These are phyloP conservation scores for Suhomyces taliae DNA, from an alignment of 1,139 yeast species.

Conservation along the genomic window DNA sequence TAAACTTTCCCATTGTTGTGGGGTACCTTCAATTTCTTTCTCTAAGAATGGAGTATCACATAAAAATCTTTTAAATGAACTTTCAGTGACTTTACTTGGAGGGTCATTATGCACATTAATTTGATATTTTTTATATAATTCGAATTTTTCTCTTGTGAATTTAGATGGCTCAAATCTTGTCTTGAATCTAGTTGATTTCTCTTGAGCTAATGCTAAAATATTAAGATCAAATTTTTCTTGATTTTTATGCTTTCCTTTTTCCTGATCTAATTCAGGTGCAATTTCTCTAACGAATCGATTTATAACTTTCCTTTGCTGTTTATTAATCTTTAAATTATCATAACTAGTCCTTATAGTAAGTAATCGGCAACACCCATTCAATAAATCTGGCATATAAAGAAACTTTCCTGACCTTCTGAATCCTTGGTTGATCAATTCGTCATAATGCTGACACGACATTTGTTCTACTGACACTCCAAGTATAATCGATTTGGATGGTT, in stretches of 20 bases:
- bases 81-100: slow-evolving; percentile 42
- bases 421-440: slow-evolving; percentile 65
- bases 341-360: slow-evolving; percentile 73
- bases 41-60: slow-evolving; percentile 64
- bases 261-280: slow-evolving; percentile 11
- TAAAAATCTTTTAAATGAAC: slow-evolving; percentile 61
- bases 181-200: slow-evolving; percentile 36
- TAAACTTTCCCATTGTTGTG: slow-evolving; percentile 30
- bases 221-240: slow-evolving; percentile 22
- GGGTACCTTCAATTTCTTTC: slow-evolving; percentile 25
- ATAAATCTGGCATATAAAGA: slow-evolving; percentile 70
- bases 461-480: slow-evolving; percentile 52
- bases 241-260: slow-evolving; percentile 15
- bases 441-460: slow-evolving; percentile 57
- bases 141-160: slow-evolving; percentile 61
- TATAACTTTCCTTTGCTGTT: slow-evolving; percentile 66
- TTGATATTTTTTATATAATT: slow-evolving; percentile 71
- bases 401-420: slow-evolving; percentile 78
- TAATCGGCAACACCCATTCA: slow-evolving; percentile 77
- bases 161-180: slow-evolving; percentile 55
- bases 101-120: slow-evolving; percentile 63
- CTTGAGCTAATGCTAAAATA: slow-evolving; percentile 28
- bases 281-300: slow-evolving; percentile 59
- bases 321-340: slow-evolving; percentile 46
- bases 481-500: slow-evolving; percentile 31